Base-by-base conservation (phyloP, 2,329 filamentous ascomycete species). In the Periconia macrospinosa region DNA sequence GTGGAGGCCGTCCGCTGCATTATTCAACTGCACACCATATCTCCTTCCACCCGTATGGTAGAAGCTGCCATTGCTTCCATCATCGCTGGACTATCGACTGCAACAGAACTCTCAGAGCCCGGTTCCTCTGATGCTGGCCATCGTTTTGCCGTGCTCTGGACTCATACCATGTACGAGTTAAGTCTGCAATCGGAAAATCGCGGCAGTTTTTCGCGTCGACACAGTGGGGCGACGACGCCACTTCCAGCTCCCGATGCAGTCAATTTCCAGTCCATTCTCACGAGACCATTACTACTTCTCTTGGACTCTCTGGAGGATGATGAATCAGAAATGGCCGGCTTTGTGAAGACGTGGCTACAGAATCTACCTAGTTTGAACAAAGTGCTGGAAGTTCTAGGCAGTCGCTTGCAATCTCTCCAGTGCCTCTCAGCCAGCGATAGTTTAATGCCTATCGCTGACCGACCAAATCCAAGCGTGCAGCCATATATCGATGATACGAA, bases 1-100 rank as follows among this genome's bases (percentile, higher is more conserved):
- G 92, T 99, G 30, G 95, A 99, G 76, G 88, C 92, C 17, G 90
- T 95, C 9, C 86, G 90, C 53, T 88, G 86, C 61, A 78, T 99
- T 40, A 96, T 94, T 90, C 86, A 91, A 60, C 77, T 99, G 48
- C 92, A 97, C 62, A 84, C 86, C 1, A 82, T 96, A 13, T 84
- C 87, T 1, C 77, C 81, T 40, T 77, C 82, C 1, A 86, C 87
- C 61, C 86, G 89, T 48, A 85, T 92, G 44, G 87, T 96, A 5
- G 92, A 96, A 72, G 91, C 90, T 20, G 85, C 90, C 0, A 84
- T 96, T 20, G 81, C 83, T 23, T 75, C 92, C 2, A 86, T 96
- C 74, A 80, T 90, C 33, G 57, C 65, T 23, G 49, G 57, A 18
- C 52, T 59, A 41, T 53, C 45, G 19, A 50, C 18, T 20, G 40